A percentile compares a stretch with the other conserved stretches of the same genome.
Conservation (phyloP, 306 rosid genomes). For the Gastrolobium villosum region DNA sequence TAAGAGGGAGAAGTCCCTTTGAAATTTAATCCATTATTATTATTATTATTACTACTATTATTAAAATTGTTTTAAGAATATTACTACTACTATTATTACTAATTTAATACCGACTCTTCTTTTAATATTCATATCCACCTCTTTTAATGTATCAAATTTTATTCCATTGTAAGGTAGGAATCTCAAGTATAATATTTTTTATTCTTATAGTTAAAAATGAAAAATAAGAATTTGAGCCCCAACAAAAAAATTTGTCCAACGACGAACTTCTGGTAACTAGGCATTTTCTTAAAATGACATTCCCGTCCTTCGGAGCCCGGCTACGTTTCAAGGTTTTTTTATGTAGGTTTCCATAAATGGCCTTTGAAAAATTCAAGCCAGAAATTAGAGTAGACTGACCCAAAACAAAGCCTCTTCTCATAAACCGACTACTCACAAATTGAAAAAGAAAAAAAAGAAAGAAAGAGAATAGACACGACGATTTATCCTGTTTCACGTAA, state of each 20-base stretch:
- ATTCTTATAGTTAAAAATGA: background rate
- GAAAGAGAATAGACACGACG: too few relatives aligned
- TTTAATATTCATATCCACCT: background rate
- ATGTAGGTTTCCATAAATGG: constrained; percentile 30
- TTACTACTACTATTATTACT: background rate
- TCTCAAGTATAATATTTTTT: background rate
- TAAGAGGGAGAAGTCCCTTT: too few relatives aligned
- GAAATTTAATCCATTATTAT: too few relatives aligned
- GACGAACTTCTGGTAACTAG: background rate
- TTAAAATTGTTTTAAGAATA: too few relatives aligned
- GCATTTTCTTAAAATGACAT: constrained; percentile 27
- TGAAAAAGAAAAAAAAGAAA: too few relatives aligned
- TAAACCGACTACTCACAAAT: too few relatives aligned
- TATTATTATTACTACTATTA: too few relatives aligned
- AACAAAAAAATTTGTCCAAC: background rate
- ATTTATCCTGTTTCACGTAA: too few relatives aligned
- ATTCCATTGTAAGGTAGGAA: too few relatives aligned
- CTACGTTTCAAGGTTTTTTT: constrained; percentile 17
- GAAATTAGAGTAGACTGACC: too few relatives aligned
- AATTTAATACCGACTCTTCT: background rate
- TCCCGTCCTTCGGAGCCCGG: constrained; percentile 21
- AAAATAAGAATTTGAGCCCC: background rate
- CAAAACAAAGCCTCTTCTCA: too few relatives aligned
- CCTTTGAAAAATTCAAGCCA: background rate
- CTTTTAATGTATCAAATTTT: background rate